These are phyloP conservation scores for Populus simonii DNA, from an alignment of 345 rosid genomes.

Conservation along the genomic window DNA sequence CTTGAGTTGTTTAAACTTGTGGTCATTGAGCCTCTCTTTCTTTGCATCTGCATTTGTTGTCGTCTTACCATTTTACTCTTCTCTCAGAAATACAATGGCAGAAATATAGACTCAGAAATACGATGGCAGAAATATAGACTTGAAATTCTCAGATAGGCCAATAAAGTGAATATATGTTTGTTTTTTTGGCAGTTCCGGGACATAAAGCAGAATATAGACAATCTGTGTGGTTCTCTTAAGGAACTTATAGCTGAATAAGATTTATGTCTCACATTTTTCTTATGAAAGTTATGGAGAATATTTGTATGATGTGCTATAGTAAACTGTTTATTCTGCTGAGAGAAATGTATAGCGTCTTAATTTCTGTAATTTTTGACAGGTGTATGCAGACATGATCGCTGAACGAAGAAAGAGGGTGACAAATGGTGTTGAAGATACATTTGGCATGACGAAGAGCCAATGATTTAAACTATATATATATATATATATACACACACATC, in stretches of 20 bases:
- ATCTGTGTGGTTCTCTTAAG: not conserved
- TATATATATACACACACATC: rapidly evolving
- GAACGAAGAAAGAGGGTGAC: constrained; percentile 69
- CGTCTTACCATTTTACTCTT: not conserved
- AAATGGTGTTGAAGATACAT: constrained; percentile 75
- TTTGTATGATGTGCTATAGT: not conserved
- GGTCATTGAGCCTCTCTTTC: not conserved
- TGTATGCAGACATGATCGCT: constrained; percentile 66
- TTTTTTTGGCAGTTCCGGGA: not conserved
- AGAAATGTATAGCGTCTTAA: not conserved
- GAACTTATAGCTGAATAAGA: not conserved
- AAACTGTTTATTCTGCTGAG: not conserved
- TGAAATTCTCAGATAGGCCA: not conserved
- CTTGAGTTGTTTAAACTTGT: not conserved
- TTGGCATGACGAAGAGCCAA: constrained; percentile 54
- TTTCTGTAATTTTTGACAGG: constrained; percentile 39
- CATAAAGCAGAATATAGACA: not conserved
- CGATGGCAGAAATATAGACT: no score
- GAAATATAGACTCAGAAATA: no score
- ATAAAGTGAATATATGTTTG: not conserved
- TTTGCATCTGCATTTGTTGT: not conserved
- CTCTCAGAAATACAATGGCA: not conserved
- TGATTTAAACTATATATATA: constrained; percentile 8
- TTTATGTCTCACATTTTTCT: not conserved
- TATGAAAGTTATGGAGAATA: not conserved